Percentiles rank a stretch among this genome's conserved stretches.
These are phyloP conservation scores for Stephanodiscus triporus DNA, from an alignment of 108 stramenopile species.

Conservation along the genomic window DNA sequence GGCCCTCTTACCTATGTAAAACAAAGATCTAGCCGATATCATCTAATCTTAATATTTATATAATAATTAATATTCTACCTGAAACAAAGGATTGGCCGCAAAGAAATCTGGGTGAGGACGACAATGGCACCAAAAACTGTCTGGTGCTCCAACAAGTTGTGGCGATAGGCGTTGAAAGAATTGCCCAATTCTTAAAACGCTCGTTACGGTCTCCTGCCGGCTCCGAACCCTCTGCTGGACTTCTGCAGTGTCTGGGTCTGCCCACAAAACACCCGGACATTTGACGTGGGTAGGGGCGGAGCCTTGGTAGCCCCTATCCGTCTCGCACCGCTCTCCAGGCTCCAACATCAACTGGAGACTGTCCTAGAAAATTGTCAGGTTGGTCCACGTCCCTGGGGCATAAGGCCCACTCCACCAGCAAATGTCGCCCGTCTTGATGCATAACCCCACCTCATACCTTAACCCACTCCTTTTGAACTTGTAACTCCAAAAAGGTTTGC, in stretches of 20 bases:
- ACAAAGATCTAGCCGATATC: no score
- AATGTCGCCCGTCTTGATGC: conserved; percentile 23
- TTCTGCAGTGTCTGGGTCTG: background rate
- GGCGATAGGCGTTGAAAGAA: no score
- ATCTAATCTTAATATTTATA: no score
- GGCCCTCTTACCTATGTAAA: no score
- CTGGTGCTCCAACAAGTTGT: conserved; percentile 8
- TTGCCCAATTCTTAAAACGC: no score
- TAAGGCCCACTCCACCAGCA: conserved; percentile 43
- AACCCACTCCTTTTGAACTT: no score
- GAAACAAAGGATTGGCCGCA: no score
- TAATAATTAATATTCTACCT: no score
- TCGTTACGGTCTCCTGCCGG: no score
- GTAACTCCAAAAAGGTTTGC: no score
- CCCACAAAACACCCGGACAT: conserved; percentile 3
- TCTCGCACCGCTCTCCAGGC: conserved; percentile 24
- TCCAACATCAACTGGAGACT: conserved; percentile 8
- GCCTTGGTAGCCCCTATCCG: conserved; percentile 39
- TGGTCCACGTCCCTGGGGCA: conserved; percentile 20
- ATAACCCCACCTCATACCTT: no score
- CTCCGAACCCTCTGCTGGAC: no score
- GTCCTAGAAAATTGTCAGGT: conserved; percentile 30
- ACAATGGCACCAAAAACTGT: conserved; percentile 4
- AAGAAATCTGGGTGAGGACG: conserved; percentile 1
- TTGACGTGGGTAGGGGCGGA: conserved; percentile 13